Conservation (phyloP, 2,329 filamentous ascomycete genomes). For the Zymoseptoria brevis region DNA sequence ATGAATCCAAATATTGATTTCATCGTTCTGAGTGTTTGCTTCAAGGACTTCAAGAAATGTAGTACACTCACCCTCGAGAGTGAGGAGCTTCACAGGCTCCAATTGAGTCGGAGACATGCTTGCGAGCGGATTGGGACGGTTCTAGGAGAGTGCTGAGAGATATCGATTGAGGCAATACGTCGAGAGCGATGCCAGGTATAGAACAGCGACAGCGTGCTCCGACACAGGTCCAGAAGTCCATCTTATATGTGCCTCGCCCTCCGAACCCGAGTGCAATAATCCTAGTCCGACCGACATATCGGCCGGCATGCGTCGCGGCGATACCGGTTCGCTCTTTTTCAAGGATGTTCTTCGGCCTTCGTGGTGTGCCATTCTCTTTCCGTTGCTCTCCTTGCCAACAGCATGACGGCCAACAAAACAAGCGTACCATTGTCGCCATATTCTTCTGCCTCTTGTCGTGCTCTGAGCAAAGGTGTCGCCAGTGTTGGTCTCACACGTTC, state of each 20-base stretch:
- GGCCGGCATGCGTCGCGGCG: not conserved
- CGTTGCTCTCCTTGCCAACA: not conserved
- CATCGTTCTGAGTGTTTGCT: conserved; percentile 1
- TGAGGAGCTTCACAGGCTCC: conserved; percentile 29
- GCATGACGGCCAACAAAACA: not conserved
- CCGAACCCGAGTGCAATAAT: not conserved
- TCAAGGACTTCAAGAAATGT: not conserved
- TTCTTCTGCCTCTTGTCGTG: not conserved
- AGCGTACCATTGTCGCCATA: not conserved
- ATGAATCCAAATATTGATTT: conserved; percentile 2
- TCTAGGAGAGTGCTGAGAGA: not conserved
- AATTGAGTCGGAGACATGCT: conserved; percentile 20
- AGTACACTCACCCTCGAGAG: conserved; percentile 26
- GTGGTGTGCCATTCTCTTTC: not conserved
- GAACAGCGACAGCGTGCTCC: not conserved
- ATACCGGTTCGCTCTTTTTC: not conserved
- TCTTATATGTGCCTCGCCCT: not conserved
- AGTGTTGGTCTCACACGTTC: not conserved
- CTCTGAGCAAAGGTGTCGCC: not conserved
- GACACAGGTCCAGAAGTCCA: not conserved
- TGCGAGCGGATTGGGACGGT: not conserved
- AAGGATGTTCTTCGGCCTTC: not conserved
- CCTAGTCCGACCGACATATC: not conserved
- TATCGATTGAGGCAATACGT: not conserved
- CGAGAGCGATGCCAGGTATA: not conserved